These are phyloP conservation scores for Amanita muscaria DNA, from an alignment of 768 basidiomycete species.

Conservation along the genomic window DNA sequence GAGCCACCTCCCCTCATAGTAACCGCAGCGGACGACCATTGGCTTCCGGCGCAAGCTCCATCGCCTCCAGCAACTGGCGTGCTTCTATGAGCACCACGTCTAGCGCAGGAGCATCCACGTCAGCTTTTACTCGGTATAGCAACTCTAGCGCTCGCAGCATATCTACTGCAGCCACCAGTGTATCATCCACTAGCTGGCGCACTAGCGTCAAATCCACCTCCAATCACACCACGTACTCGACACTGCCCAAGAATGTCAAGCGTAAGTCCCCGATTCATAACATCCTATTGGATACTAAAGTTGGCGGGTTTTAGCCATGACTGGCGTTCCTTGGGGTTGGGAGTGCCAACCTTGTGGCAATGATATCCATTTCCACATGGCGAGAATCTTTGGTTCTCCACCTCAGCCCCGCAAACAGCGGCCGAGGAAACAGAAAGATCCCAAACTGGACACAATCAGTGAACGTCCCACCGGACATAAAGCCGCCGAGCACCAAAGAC, in stretches of 20 bases:
- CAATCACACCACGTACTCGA: slow-evolving; percentile 21
- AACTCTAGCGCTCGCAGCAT: slow-evolving; percentile 65
- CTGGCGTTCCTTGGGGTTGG: slow-evolving; percentile 71
- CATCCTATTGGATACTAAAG: slow-evolving; percentile 8
- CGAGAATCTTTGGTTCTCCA: slow-evolving; percentile 54
- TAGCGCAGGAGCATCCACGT: slow-evolving; percentile 60
- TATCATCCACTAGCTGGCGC: slow-evolving; percentile 70
- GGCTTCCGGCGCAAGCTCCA: slow-evolving; percentile 53
- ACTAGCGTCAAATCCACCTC: slow-evolving; percentile 33
- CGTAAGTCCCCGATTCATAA: slow-evolving; percentile 37
- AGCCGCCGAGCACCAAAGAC: slow-evolving; percentile 39
- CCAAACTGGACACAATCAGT: slow-evolving; percentile 63
- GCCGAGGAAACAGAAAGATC: slow-evolving; percentile 59
- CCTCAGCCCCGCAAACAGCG: slow-evolving; percentile 51
- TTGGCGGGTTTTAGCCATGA: slow-evolving; percentile 44
- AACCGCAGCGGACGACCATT: slow-evolving; percentile 43
- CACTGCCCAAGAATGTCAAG: slow-evolving; percentile 70
- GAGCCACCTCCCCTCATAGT: slow-evolving; percentile 52
- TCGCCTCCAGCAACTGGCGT: slow-evolving; percentile 67
- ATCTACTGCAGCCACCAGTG: slow-evolving; percentile 74
- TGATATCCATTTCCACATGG: slow-evolving; percentile 51
- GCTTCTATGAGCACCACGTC: slow-evolving; percentile 65
- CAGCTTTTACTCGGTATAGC: slow-evolving; percentile 74
- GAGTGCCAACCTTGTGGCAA: slow-evolving; percentile 59
- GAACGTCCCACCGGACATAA: slow-evolving; percentile 48